Percentiles rank a stretch among this genome's conserved stretches.
phyloP scores from a whole-genome alignment of 1,284 basidiomycete species.

The Marasmius tenuissimus region DNA sequence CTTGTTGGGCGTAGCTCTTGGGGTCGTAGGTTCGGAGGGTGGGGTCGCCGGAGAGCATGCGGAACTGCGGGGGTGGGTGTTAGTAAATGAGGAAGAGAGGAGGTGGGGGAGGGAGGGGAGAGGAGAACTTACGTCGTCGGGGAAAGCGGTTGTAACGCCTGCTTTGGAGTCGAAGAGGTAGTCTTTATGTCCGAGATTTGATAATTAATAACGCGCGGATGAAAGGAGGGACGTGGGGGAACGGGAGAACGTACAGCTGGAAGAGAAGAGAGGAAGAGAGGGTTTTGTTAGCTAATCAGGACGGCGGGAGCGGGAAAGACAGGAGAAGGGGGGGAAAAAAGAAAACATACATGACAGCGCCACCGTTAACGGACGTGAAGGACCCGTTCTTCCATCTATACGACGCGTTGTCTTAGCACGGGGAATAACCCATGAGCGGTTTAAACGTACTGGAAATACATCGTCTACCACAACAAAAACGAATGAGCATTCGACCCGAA shows the following conservation, averaged over 20 bases:
- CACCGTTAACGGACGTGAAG: constrained; percentile 37
- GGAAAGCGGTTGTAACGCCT: constrained; percentile 24
- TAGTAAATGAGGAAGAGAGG: background rate
- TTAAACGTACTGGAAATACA: constrained; percentile 37
- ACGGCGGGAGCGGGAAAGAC: background rate
- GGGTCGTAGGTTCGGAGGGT: constrained; percentile 33
- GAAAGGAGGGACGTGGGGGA: background rate
- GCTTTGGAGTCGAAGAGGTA: constrained; percentile 25
- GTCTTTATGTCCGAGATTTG: constrained; percentile 16
- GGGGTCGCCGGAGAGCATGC: constrained; percentile 42
- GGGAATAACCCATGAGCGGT: background rate
- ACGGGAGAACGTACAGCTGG: constrained; percentile 26
- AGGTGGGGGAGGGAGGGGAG: background rate
- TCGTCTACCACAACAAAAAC: constrained; percentile 22
- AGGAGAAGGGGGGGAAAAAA: background rate
- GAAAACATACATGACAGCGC: constrained; percentile 35
- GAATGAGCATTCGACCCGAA: background rate
- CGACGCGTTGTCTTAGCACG: background rate
- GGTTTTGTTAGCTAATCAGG: background rate
- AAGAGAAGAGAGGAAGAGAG: background rate
- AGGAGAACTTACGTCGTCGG: constrained; percentile 23
- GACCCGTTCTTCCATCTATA: constrained; percentile 37
- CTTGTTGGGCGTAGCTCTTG: constrained; percentile 35
- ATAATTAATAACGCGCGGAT: background rate
- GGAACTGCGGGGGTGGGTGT: constrained; percentile 17